Evolutionary conservation across 2,329 filamentous ascomycete genomes (phyloP).

Genomic region (Calonectria pteridis): DNA sequence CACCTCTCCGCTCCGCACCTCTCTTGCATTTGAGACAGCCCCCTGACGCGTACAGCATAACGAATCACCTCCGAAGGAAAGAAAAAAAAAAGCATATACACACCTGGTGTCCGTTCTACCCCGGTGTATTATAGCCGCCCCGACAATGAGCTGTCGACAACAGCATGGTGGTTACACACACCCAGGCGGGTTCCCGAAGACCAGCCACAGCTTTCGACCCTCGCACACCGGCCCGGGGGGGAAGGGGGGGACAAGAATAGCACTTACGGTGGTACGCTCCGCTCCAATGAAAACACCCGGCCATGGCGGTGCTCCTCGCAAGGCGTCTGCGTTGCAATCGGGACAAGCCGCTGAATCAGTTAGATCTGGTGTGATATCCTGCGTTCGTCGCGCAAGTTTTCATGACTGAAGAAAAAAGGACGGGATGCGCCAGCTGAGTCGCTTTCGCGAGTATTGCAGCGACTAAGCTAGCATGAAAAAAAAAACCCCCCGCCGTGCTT

Average conservation of each 20-base stretch:
- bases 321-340: constrained; percentile 3
- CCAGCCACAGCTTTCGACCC: background rate
- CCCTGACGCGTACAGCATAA: constrained; percentile 6
- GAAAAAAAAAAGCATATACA: background rate
- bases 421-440: background rate
- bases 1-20: background rate
- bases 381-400: background rate
- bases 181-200: background rate
- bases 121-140: background rate
- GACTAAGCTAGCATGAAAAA: background rate
- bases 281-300: background rate
- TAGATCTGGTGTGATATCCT: background rate
- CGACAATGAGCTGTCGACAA: background rate
- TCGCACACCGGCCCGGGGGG: background rate
- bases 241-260: background rate
- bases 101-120: constrained; percentile 1
- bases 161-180: background rate
- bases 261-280: background rate
- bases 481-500: background rate
- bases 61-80: background rate
- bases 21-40: constrained; percentile 2
- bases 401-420: background rate
- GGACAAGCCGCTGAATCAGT: background rate
- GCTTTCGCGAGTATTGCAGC: background rate
- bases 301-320: background rate